These are phyloP conservation scores for Scedosporium minutisporum DNA, from an alignment of 2,329 filamentous ascomycete species.

Conservation along the genomic window DNA sequence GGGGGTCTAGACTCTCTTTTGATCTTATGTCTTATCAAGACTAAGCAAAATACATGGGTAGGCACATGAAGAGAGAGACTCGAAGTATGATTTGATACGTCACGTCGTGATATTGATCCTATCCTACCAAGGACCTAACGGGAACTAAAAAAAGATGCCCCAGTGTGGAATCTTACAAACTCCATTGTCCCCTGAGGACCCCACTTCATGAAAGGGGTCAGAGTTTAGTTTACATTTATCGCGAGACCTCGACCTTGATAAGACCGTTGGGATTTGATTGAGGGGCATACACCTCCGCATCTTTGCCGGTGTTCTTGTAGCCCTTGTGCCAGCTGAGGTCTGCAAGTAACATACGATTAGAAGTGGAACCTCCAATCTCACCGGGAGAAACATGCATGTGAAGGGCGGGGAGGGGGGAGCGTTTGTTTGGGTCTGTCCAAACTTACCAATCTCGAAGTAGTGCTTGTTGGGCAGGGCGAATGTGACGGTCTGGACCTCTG, in stretches of 20 bases:
- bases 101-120: slow-evolving; percentile 1
- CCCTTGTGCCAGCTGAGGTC: slow-evolving; percentile 96
- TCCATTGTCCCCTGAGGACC: not conserved
- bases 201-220: not conserved
- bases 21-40: not conserved
- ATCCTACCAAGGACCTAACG: not conserved
- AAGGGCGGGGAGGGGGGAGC: not conserved
- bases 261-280: slow-evolving; percentile 90
- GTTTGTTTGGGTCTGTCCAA: not conserved
- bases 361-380: not conserved
- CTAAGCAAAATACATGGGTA: not conserved
- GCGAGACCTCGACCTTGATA: slow-evolving; percentile 83
- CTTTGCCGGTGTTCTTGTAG: slow-evolving; percentile 85
- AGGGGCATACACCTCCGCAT: slow-evolving; percentile 91
- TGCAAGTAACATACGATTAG: slow-evolving; percentile 22
- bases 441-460: slow-evolving; percentile 88
- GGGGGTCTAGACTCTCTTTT: no score
- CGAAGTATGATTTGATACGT: not conserved
- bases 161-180: not conserved
- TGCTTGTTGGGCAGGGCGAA: slow-evolving; percentile 96
- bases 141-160: not conserved
- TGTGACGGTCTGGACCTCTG: slow-evolving; percentile 61
- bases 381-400: not conserved
- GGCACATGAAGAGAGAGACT: not conserved
- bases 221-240: slow-evolving; percentile 23